Evolutionary conservation across 2,329 filamentous ascomycete species (phyloP), one percentile per base, ranked within the genome.

Genomic region (Sphaerulina vaccinii): DNA sequence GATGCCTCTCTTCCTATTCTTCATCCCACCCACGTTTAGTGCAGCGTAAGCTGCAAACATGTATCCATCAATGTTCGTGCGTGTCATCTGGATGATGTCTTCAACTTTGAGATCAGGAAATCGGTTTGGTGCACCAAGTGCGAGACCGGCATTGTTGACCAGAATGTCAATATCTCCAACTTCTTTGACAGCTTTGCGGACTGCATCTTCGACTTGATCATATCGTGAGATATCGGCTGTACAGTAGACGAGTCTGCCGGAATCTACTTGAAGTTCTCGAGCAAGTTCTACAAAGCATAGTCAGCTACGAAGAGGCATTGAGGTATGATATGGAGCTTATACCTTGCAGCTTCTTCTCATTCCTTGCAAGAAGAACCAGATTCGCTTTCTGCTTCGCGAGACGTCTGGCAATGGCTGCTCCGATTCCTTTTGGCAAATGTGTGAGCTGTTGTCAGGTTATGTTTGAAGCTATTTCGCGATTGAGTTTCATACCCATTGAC

Each of bases 51-150:
- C 71, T 0, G 69, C 69, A 40, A 70, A 75, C 71, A 79, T 76
- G 57, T 70, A 67, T 2, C 77, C 76, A 50, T 73, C 72, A 51
- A 79, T 70, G 52, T 79, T 79, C 0, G 75, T 79, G 36, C 64
- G 63, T 37, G 71, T 72, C 75, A 78, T 79, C 3, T 70, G 72
- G 3, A 68, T 61, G 32, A 78, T 72, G 8, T 74, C 67, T 2
- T 46, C 40, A 27, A 77, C 69, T 10, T 68, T 65, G 16, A 77
- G 67, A 7, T 75, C 68, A 0, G 68, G 68, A 53, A 78, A 79
- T 0, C 59, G 47, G 1, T 65, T 61, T 0, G 75, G 75, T 0
- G 76, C 75, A 3, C 75, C 75, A 1, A 78, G 61, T 0, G 76
- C 75, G 3, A 79, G 69, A 0, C 75, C 45, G 21, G 50, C 50